These are phyloP conservation scores for Pseudogymnoascus destructans DNA, from an alignment of 2,329 filamentous ascomycete species.

Conservation along the genomic window DNA sequence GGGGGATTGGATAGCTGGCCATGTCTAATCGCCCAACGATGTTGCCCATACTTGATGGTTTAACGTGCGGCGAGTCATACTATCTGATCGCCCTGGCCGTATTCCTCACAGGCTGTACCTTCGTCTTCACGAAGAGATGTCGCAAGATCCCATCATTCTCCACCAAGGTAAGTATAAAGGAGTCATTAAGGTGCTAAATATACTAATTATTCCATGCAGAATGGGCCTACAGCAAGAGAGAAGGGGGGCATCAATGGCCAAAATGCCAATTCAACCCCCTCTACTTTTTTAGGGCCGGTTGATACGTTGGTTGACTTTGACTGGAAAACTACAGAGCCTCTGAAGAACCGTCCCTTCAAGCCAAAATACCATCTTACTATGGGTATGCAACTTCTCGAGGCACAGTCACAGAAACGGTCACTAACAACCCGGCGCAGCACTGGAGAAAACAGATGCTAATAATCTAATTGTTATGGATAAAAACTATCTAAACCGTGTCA, in stretches of 20 bases:
- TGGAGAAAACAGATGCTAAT: conserved; percentile 39
- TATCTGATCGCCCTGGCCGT: background rate
- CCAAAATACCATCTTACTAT: conserved; percentile 50
- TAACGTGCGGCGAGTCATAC: background rate
- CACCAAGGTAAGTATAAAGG: background rate
- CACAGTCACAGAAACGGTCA: background rate
- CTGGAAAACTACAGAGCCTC: conserved; percentile 36
- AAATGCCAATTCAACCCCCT: background rate
- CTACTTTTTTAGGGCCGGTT: conserved; percentile 1
- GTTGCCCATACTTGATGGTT: background rate
- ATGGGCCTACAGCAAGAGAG: background rate
- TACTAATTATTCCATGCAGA: background rate
- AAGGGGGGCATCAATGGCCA: background rate
- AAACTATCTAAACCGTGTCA: conserved; percentile 40
- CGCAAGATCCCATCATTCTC: background rate
- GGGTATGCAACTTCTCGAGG: conserved; percentile 31
- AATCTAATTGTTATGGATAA: conserved; percentile 46
- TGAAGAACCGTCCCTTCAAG: conserved; percentile 44
- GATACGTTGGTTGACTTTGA: conserved; percentile 35
- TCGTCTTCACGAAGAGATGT: background rate
- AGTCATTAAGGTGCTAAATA: background rate
- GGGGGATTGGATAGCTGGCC: background rate
- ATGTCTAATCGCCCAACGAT: background rate
- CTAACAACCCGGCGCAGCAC: conserved; percentile 28
- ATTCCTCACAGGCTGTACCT: background rate